phyloP scores from a whole-genome alignment of 306 rosid genomes.

The Lathyrus aphaca region DNA sequence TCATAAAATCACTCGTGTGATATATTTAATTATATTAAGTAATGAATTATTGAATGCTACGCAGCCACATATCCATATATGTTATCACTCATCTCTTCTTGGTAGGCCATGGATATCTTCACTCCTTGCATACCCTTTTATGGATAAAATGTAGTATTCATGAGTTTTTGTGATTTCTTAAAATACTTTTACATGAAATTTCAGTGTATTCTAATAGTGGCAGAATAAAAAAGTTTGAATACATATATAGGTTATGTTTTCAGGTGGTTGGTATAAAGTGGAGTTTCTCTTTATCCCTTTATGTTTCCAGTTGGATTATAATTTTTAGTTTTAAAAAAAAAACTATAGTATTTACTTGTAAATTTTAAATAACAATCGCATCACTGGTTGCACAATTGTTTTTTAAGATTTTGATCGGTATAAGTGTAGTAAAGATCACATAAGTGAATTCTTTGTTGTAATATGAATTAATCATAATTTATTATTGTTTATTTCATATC shows the following conservation, averaged over 20 bases:
- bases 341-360: neutral
- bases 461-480: too few relatives aligned
- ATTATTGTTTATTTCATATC: too few relatives aligned
- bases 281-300: neutral
- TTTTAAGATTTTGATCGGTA: too few relatives aligned
- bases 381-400: too few relatives aligned
- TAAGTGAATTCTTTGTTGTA: too few relatives aligned
- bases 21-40: slow-evolving; percentile 33
- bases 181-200: too few relatives aligned
- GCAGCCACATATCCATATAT: slow-evolving; percentile 31
- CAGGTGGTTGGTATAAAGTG: neutral
- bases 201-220: too few relatives aligned
- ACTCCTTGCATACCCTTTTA: neutral
- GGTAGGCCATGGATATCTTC: slow-evolving; percentile 40
- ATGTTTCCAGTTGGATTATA: neutral
- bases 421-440: too few relatives aligned
- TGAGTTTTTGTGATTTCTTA: too few relatives aligned
- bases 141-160: neutral
- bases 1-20: slow-evolving; percentile 44
- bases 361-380: too few relatives aligned
- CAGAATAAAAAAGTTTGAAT: too few relatives aligned
- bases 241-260: neutral
- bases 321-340: neutral
- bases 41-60: slow-evolving; percentile 37
- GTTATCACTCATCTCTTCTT: neutral